Evolutionary conservation across 257 asterid species (phyloP), one percentile per base, ranked within the genome.

Genomic region (Schizonepeta tenuifolia): DNA sequence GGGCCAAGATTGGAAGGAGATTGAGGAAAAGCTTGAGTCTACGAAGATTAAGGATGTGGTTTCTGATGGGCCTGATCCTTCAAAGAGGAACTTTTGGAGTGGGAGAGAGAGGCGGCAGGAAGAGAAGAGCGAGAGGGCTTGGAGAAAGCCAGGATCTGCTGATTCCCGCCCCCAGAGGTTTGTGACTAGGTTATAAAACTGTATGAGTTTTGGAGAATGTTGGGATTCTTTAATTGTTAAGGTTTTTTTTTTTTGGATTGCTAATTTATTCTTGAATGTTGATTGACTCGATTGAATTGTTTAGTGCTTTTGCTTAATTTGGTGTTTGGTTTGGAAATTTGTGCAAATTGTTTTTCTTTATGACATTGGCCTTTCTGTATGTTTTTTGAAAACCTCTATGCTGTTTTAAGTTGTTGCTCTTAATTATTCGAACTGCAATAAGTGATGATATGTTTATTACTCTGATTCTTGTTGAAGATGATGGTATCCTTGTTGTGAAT

Each of bases 1-100:
- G 85, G 99, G 99, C 12, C 92, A 87, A 58, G 97, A 95, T 76
- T 86, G 88, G 90, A 95, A 88, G 87, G 97, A 88, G 78, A 81
- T 90, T 76, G 97, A 88, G 53, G 92, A 86, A 71, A 90, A 88
- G 87, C 88, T 95, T 0, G 96, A 87, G 78, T 63, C 89, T 44
- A 58, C 59, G 0, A 95, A 85, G 90, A 58, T 86, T 40, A 91
- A 80, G 76, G 97, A 84, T 51, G 80, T 57, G 59, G 75, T 50
- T 77, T 65, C 80, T 61, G 87, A 80, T 59, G 88, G 73, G 6
- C 80, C 82, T 0, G 74, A 75, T 0, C 41, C 61, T 44, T 77
- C 76, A 36, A 90, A 72, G 81, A 89, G 73, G 71, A 76, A 86
- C 72, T 86, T 83, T 76, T 90, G 98, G 83, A 78, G 82, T 80